phyloP scores from a whole-genome alignment of 2,329 filamentous ascomycete species.

The Sordariomycetes sp. region DNA sequence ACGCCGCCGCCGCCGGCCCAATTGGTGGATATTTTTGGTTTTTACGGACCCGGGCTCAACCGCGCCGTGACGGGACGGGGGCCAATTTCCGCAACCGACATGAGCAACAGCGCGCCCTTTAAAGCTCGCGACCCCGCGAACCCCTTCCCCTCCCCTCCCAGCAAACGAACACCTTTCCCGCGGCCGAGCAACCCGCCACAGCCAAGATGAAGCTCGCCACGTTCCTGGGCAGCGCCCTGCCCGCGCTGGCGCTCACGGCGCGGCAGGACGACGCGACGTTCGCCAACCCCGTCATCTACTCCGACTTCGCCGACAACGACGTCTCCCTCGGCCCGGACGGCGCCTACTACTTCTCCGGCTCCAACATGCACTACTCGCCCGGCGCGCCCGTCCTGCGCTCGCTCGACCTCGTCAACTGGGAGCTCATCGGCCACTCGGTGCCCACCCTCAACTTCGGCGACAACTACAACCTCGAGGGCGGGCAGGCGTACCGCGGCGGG shows the following conservation, averaged over 20 bases:
- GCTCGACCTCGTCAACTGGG: constrained; percentile 43
- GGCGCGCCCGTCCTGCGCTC: constrained; percentile 45
- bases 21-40: too few relatives aligned
- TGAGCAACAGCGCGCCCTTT: too few relatives aligned
- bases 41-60: too few relatives aligned
- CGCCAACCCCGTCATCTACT: constrained; percentile 40
- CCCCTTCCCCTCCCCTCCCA: too few relatives aligned
- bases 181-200: too few relatives aligned
- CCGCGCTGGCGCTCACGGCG: not conserved
- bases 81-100: too few relatives aligned
- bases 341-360: constrained; percentile 44
- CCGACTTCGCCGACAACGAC: constrained; percentile 44
- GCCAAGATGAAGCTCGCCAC: not conserved
- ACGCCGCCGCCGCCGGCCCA: too few relatives aligned
- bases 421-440: constrained; percentile 32
- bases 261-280: constrained; percentile 16
- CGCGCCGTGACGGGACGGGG: too few relatives aligned
- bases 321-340: constrained; percentile 38
- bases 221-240: not conserved
- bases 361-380: constrained; percentile 44
- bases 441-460: constrained; percentile 31
- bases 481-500: constrained; percentile 37
- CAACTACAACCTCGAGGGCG: constrained; percentile 31
- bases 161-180: too few relatives aligned
- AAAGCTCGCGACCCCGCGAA: too few relatives aligned